Evolutionary conservation across 129 eudicot species (phyloP).

Genomic region (sunflower (Helianthus annuus)): HanXRQr2.0-SUNRISE NC_035447.2:167663533-167664032

Average conservation of each 20-base stretch:
- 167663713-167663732: constrained; percentile 1
- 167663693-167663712: neutral
- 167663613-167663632: neutral
- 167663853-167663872: neutral
- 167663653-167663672: neutral
- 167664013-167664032: too few species aligned
- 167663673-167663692: neutral
- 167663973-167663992: too few species aligned
- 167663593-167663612: neutral
- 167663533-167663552: too few species aligned
- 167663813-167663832: neutral
- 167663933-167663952: too few species aligned
- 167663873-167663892: neutral
- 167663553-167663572: too few species aligned
- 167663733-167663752: neutral
- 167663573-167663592: neutral
- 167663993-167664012: too few species aligned
- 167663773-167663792: constrained; percentile 10
- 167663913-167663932: neutral
- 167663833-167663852: neutral
- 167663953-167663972: too few species aligned
- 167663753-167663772: neutral
- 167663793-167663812: constrained; percentile 1
- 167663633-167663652: neutral
- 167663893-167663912: neutral